phyloP scores from a whole-genome alignment of 139 green algal species.

The Prasinococcaceae sp. region DNA sequence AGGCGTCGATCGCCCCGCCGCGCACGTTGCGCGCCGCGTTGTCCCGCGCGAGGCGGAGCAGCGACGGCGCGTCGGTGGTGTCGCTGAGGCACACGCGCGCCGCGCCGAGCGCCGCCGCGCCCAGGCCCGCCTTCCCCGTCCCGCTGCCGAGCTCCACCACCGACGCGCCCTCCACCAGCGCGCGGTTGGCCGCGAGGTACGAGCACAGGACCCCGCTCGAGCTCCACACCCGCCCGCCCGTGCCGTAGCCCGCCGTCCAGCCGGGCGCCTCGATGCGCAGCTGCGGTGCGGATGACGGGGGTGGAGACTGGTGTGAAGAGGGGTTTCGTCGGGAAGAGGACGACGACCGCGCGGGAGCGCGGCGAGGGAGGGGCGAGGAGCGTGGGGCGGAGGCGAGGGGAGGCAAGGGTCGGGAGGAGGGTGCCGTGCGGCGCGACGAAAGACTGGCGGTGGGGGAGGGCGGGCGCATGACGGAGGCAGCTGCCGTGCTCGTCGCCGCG shows the following conservation, averaged over 20 bases:
- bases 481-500: no score
- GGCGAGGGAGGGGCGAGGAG: no score
- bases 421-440: no score
- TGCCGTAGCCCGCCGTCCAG: slow-evolving; percentile 2
- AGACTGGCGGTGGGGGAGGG: no score
- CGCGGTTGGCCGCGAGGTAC: background rate
- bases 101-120: slow-evolving; percentile 5
- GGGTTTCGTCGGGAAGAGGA: no score
- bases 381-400: no score
- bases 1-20: background rate
- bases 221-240: slow-evolving; percentile 3
- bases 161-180: background rate
- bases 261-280: slow-evolving; percentile 4
- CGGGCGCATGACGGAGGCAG: no score
- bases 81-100: background rate
- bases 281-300: no score
- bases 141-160: slow-evolving; percentile 7
- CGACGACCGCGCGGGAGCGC: no score
- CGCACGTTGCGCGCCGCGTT: slow-evolving; percentile 5
- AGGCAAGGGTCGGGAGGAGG: no score
- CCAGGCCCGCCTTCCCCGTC: background rate
- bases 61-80: background rate
- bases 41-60: background rate
- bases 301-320: no score
- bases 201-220: background rate